Evolutionary conservation across 2,329 filamentous ascomycete species (phyloP).

Genomic region (Neofusicoccum parvum): DNA sequence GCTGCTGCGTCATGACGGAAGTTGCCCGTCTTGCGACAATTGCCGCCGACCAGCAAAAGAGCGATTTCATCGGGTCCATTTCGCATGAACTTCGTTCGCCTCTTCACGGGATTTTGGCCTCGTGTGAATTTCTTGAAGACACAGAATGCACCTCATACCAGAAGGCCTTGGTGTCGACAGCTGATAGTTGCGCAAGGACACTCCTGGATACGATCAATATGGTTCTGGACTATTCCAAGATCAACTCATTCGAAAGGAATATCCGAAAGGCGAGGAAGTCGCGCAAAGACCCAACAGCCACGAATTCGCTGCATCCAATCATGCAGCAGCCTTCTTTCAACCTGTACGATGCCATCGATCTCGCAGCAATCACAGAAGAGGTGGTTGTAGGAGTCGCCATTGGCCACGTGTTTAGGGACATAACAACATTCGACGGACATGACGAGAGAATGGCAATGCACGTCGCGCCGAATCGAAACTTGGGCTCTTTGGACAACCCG

Average conservation of each 20-base stretch:
- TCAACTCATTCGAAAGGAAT: slow-evolving; percentile 42
- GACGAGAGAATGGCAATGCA: neutral
- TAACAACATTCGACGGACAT: slow-evolving; percentile 16
- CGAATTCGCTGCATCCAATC: slow-evolving; percentile 23
- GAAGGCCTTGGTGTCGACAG: slow-evolving; percentile 48
- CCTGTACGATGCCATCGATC: slow-evolving; percentile 40
- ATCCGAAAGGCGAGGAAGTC: slow-evolving; percentile 33
- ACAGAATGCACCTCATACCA: slow-evolving; percentile 45
- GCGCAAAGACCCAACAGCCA: slow-evolving; percentile 21
- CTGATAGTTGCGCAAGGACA: slow-evolving; percentile 54
- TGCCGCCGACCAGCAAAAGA: slow-evolving; percentile 51
- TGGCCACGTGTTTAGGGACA: slow-evolving; percentile 48
- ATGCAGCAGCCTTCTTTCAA: slow-evolving; percentile 35
- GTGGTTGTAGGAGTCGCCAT: slow-evolving; percentile 58
- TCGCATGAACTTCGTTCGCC: slow-evolving; percentile 56
- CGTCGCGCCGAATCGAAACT: neutral
- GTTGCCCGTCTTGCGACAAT: slow-evolving; percentile 43
- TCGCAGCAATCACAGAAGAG: slow-evolving; percentile 54
- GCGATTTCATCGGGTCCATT: slow-evolving; percentile 55
- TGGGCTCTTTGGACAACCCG: neutral
- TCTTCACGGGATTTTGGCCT: slow-evolving; percentile 44
- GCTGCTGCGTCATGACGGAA: slow-evolving; percentile 46
- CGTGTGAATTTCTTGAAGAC: slow-evolving; percentile 53
- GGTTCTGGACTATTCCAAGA: slow-evolving; percentile 49
- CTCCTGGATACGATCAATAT: slow-evolving; percentile 53